Conservation (phyloP, 345 rosid genomes). For the Citropsis articulata region DNA sequence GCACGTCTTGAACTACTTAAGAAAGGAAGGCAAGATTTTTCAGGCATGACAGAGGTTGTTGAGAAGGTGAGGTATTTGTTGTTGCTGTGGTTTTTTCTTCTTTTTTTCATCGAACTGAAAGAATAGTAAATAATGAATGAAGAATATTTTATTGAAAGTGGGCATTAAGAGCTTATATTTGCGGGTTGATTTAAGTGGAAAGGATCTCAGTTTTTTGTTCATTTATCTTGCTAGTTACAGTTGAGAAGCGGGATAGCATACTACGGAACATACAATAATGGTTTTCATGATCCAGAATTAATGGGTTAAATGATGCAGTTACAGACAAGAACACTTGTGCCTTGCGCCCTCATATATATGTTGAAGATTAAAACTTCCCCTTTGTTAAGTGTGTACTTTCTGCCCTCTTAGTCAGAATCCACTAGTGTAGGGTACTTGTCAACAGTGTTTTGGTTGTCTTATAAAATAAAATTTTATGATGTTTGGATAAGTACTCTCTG, state of each 20-base stretch:
- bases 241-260: slow-evolving; percentile 30
- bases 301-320: not conserved
- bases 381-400: not conserved
- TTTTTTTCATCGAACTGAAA: not conserved
- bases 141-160: not conserved
- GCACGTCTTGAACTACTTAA: slow-evolving; percentile 44
- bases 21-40: slow-evolving; percentile 34
- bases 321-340: not conserved
- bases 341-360: not conserved
- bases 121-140: not conserved
- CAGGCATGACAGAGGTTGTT: slow-evolving; percentile 31
- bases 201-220: not conserved
- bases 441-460: not conserved
- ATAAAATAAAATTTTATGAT: not conserved
- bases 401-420: slow-evolving; percentile 4
- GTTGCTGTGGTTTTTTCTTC: not conserved
- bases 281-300: slow-evolving; percentile 2
- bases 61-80: slow-evolving; percentile 36
- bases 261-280: slow-evolving; percentile 20
- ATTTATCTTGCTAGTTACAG: slow-evolving; percentile 27
- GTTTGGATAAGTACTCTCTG: not conserved
- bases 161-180: not conserved
- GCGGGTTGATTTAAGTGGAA: not conserved
- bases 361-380: not conserved
- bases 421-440: not conserved